Conservation (phyloP, 192 early-diverging fungal species). For the Mortierella hygrophila region DNA sequence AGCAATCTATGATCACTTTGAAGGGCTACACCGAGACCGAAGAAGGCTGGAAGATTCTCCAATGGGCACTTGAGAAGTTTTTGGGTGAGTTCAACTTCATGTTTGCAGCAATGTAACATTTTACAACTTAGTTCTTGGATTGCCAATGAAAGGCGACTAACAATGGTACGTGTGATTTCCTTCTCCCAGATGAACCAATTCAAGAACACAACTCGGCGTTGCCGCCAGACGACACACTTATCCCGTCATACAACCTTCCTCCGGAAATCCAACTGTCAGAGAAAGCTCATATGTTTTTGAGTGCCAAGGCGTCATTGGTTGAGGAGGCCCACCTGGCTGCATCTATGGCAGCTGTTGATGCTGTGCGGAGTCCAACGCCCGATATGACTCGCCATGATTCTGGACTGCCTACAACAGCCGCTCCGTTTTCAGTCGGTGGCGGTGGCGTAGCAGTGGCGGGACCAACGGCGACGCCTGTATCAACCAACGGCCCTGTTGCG, state of each 20-base stretch:
- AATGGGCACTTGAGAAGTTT: constrained; percentile 30
- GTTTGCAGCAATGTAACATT: too few relatives aligned
- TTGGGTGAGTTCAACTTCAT: constrained; percentile 17
- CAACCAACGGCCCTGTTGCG: constrained; percentile 18
- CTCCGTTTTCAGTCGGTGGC: neutral
- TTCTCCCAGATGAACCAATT: constrained; percentile 24
- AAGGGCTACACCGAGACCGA: constrained; percentile 53
- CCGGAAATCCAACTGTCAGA: constrained; percentile 37
- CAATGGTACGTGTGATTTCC: too few relatives aligned
- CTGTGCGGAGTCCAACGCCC: constrained; percentile 25
- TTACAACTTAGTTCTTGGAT: neutral
- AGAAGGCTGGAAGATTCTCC: constrained; percentile 40
- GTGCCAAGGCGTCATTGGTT: constrained; percentile 32
- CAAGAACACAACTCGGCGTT: constrained; percentile 22
- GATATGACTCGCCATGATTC: constrained; percentile 10
- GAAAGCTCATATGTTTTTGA: constrained; percentile 32
- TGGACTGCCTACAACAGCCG: neutral
- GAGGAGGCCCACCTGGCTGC: constrained; percentile 35
- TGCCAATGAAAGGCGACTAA: neutral
- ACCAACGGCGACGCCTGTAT: neutral
- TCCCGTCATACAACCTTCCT: constrained; percentile 31
- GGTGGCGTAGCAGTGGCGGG: neutral
- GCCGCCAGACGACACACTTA: constrained; percentile 44
- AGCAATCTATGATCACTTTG: constrained; percentile 12
- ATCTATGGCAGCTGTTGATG: constrained; percentile 28